Evolutionary conservation across 768 basidiomycete species (phyloP).

Genomic region (Russula ochroleuca): DNA sequence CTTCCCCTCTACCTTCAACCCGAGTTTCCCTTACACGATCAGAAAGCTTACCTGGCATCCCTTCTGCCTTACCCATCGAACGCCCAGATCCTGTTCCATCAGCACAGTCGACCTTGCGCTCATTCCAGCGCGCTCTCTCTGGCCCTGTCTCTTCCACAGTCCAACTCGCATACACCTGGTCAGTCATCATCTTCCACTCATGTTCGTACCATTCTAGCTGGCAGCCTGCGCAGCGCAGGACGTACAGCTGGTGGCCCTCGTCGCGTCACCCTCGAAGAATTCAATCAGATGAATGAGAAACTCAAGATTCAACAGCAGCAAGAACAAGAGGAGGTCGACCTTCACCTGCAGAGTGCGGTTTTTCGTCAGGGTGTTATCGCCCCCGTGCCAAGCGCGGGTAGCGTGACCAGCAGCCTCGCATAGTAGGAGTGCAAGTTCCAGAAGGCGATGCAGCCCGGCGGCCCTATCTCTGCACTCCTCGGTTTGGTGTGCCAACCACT

Average conservation of each 20-base stretch:
- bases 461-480: too few species aligned
- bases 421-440: too few species aligned
- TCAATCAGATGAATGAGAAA: constrained; percentile 35
- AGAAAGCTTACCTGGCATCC: constrained; percentile 55
- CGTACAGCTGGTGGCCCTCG: constrained; percentile 37
- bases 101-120: constrained; percentile 39
- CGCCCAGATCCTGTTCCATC: constrained; percentile 33
- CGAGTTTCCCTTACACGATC: constrained; percentile 60
- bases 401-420: too few species aligned
- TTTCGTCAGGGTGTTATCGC: constrained; percentile 21
- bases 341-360: constrained; percentile 5
- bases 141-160: constrained; percentile 42
- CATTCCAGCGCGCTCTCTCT: constrained; percentile 65
- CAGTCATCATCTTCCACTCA: constrained; percentile 16
- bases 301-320: constrained; percentile 21
- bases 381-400: too few species aligned
- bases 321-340: constrained; percentile 29
- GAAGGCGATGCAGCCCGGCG: too few species aligned
- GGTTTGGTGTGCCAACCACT: too few species aligned
- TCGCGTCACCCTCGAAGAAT: constrained; percentile 39
- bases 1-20: constrained; percentile 35
- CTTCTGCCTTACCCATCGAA: constrained; percentile 31
- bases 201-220: constrained; percentile 30
- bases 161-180: constrained; percentile 33
- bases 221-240: constrained; percentile 35